These are phyloP conservation scores for Candida buenavistaensis DNA, from an alignment of 1,139 yeast genomes.

Conservation along the genomic window DNA sequence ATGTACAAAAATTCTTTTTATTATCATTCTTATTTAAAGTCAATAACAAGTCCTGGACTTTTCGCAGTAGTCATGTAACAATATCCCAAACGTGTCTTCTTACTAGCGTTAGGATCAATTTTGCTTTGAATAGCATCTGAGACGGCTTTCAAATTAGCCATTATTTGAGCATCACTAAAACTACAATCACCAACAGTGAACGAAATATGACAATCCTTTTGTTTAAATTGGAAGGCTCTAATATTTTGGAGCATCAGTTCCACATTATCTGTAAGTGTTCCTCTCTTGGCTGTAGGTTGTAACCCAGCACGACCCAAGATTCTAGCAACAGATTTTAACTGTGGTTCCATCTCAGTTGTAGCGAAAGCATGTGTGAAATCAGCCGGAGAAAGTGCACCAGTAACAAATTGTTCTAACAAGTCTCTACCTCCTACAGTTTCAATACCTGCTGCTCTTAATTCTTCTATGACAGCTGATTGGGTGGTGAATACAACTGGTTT, in stretches of 20 bases:
- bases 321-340: constrained; percentile 68
- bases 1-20: constrained; percentile 5
- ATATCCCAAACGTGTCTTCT: constrained; percentile 14
- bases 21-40: constrained; percentile 11
- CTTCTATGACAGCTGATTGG: constrained; percentile 50
- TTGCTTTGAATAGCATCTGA: constrained; percentile 56
- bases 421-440: constrained; percentile 69
- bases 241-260: constrained; percentile 20
- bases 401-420: constrained; percentile 59
- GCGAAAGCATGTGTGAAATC: constrained; percentile 80
- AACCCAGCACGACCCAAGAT: constrained; percentile 85
- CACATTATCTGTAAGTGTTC: constrained; percentile 78
- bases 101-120: constrained; percentile 12
- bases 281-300: constrained; percentile 85
- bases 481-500: constrained; percentile 70
- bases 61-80: constrained; percentile 12
- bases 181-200: constrained; percentile 78
- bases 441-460: constrained; percentile 61
- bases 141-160: constrained; percentile 71
- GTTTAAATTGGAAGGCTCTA: constrained; percentile 65
- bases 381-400: constrained; percentile 54
- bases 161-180: constrained; percentile 75
- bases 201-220: constrained; percentile 58
- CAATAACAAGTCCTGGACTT: constrained; percentile 15
- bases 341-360: constrained; percentile 72